These are phyloP conservation scores for Aspergillus arachidicola DNA, from an alignment of 2,329 filamentous ascomycete species.

Conservation along the genomic window DNA sequence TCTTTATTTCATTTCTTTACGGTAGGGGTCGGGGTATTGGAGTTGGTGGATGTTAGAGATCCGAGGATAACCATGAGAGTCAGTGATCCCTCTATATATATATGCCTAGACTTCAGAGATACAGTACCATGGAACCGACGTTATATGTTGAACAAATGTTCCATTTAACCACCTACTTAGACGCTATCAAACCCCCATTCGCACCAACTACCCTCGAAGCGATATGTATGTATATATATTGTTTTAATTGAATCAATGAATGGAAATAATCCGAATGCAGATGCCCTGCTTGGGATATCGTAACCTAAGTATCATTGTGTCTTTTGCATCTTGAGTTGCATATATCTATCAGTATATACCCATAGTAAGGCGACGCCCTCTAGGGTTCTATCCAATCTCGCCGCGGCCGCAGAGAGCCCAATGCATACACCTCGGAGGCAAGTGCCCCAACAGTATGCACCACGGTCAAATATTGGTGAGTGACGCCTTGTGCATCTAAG, in stretches of 20 bases:
- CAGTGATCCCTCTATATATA: neutral
- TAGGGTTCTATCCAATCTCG: neutral
- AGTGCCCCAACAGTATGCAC: neutral
- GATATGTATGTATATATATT: neutral
- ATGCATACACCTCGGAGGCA: neutral
- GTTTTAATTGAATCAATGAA: neutral
- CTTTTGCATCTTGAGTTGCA: neutral
- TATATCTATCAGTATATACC: neutral
- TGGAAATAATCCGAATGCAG: neutral
- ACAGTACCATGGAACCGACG: neutral
- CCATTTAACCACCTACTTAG: neutral
- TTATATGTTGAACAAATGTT: neutral
- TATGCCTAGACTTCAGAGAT: neutral
- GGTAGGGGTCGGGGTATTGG: neutral
- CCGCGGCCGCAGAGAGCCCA: neutral
- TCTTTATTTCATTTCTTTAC: neutral
- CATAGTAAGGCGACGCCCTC: neutral
- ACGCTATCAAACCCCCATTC: neutral
- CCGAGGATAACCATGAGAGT: neutral
- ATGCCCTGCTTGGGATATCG: neutral
- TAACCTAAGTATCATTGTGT: neutral
- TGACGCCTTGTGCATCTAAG: neutral
- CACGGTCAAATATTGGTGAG: no score
- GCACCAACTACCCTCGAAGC: neutral
- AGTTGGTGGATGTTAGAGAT: neutral